These are phyloP conservation scores for Tetracladium setigerum DNA, from an alignment of 495 filamentous ascomycete species.

Conservation along the genomic window DNA sequence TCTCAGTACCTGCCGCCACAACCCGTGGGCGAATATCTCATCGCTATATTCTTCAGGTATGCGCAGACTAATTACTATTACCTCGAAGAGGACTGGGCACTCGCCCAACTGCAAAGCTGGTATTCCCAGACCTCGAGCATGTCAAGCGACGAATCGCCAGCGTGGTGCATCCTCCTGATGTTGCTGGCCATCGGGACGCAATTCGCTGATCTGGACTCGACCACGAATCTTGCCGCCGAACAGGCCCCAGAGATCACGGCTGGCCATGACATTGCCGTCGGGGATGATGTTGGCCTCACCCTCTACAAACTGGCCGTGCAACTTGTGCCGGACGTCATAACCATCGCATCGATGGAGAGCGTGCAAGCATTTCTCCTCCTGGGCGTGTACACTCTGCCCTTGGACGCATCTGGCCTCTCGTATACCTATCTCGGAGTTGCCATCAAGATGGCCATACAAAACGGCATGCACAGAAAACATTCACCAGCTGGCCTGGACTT, in stretches of 20 bases:
- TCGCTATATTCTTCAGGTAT: slow-evolving; percentile 46
- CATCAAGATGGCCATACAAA: slow-evolving; percentile 44
- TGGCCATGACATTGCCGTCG: no score
- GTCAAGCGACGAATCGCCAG: slow-evolving; percentile 37
- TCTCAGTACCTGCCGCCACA: slow-evolving; percentile 41
- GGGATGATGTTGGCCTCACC: slow-evolving; percentile 41
- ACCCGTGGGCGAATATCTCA: slow-evolving; percentile 42
- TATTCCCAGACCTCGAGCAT: slow-evolving; percentile 35
- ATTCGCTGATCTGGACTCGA: no score
- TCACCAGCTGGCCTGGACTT: no score
- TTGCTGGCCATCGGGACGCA: slow-evolving; percentile 45
- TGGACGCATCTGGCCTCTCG: slow-evolving; percentile 41
- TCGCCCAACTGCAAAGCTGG: slow-evolving; percentile 35
- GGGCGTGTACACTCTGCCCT: slow-evolving; percentile 39
- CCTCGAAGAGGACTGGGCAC: slow-evolving; percentile 41
- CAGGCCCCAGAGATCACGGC: slow-evolving; percentile 41
- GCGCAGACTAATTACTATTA: slow-evolving; percentile 47
- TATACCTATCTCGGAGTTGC: no score
- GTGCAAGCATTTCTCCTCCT: slow-evolving; percentile 44
- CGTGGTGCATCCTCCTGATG: slow-evolving; percentile 41
- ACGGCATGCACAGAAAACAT: no score
- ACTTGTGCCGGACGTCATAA: slow-evolving; percentile 43
- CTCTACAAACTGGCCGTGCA: slow-evolving; percentile 45
- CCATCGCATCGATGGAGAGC: slow-evolving; percentile 41
- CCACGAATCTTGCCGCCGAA: slow-evolving; percentile 44